Percentiles rank a stretch among this genome's conserved stretches.
These are phyloP conservation scores for Spatholobus suberectus DNA, from an alignment of 306 rosid species.

Conservation along the genomic window DNA sequence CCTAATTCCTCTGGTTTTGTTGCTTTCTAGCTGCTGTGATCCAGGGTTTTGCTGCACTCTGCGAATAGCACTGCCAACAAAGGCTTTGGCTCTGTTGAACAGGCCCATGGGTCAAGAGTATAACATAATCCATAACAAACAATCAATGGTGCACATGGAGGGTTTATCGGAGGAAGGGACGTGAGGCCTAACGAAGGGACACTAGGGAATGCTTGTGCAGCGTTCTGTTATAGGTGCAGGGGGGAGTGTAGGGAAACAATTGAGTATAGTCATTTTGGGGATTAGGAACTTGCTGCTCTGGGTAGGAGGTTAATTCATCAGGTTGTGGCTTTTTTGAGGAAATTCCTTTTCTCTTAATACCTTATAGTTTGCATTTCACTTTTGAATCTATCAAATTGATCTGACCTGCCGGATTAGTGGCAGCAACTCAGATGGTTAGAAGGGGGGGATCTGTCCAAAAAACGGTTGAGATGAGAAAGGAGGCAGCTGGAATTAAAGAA, in stretches of 20 bases:
- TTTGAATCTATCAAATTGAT: not conserved
- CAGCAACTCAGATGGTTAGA: not conserved
- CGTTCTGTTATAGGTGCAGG: not conserved
- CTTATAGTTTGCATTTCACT: not conserved
- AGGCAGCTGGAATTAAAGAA: not conserved
- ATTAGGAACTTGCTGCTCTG: not conserved
- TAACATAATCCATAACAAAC: not conserved
- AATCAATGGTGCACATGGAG: not conserved
- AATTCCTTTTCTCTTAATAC: not conserved
- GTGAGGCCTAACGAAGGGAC: not conserved
- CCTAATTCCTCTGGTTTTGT: not conserved
- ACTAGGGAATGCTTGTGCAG: not conserved
- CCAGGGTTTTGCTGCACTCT: no score
- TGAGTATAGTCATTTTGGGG: not conserved
- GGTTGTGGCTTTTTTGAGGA: not conserved
- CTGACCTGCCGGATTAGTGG: not conserved
- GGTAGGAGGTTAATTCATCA: not conserved
- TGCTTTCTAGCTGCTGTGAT: not conserved
- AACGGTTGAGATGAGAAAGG: not conserved
- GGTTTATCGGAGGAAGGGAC: not conserved
- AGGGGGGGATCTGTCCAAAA: no score
- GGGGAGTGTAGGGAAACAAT: not conserved
- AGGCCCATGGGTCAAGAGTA: not conserved
- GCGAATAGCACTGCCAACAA: not conserved
- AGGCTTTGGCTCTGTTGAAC: not conserved